These are phyloP conservation scores for Omphalotus olearius DNA, from an alignment of 1,284 basidiomycete genomes.

Conservation along the genomic window DNA sequence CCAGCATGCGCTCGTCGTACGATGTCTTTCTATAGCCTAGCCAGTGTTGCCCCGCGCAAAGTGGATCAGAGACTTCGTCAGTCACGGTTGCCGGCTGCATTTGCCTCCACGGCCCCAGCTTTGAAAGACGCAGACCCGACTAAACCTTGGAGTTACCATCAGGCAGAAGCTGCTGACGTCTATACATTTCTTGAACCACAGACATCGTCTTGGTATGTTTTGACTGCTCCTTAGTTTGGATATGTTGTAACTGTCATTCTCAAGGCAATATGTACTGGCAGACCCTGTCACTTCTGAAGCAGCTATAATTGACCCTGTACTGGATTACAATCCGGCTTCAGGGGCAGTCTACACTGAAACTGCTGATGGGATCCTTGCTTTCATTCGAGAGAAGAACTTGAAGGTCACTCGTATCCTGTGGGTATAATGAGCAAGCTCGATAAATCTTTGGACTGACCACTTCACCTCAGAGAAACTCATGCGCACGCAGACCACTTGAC, in stretches of 20 bases:
- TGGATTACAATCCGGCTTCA: conserved; percentile 33
- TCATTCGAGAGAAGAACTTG: conserved; percentile 26
- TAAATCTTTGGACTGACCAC: neutral
- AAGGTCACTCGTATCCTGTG: conserved; percentile 32
- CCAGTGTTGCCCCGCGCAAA: no score
- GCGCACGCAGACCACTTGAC: conserved; percentile 40
- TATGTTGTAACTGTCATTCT: neutral
- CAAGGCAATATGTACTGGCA: conserved; percentile 32
- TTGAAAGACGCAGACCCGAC: neutral
- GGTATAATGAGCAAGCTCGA: conserved; percentile 11
- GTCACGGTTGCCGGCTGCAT: no score
- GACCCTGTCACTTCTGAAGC: conserved; percentile 29
- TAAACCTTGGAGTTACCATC: neutral
- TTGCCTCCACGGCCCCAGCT: no score
- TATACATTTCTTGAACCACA: conserved; percentile 21
- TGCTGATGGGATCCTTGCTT: conserved; percentile 31
- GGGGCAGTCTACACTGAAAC: conserved; percentile 29
- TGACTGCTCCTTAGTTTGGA: neutral
- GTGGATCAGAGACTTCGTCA: no score
- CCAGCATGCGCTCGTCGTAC: no score
- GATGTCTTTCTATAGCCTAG: no score
- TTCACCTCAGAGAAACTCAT: conserved; percentile 31
- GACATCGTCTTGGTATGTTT: conserved; percentile 19
- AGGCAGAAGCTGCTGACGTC: conserved; percentile 11
- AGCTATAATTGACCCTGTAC: conserved; percentile 33